Evolutionary conservation across 306 rosid species (phyloP).

Genomic region (Calophaca sinica): DNA sequence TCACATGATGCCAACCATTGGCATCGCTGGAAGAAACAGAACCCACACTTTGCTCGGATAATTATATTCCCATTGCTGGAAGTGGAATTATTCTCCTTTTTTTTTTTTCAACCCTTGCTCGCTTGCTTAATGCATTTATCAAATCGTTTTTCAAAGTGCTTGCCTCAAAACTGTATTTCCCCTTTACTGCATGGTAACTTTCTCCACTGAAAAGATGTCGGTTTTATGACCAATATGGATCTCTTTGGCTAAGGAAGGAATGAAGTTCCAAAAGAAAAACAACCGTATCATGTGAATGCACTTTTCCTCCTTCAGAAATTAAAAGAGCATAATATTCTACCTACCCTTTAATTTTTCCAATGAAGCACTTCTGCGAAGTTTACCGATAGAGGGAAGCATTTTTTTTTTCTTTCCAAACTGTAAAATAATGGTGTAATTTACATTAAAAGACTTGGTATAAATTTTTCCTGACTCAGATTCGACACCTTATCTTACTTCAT

Average conservation of each 20-base stretch:
- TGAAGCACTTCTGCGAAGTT: background rate
- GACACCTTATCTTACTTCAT: too few species aligned
- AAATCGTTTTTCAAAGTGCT: background rate
- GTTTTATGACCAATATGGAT: background rate
- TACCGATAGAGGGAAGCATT: too few species aligned
- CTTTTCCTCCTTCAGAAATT: background rate
- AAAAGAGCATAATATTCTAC: background rate
- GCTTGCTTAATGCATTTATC: conserved; percentile 5
- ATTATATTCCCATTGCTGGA: conserved; percentile 41
- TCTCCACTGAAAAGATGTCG: conserved; percentile 33
- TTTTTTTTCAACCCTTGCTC: background rate
- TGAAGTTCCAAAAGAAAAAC: background rate
- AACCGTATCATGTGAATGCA: background rate
- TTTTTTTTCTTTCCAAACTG: too few species aligned
- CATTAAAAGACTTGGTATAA: too few species aligned
- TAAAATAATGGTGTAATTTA: too few species aligned
- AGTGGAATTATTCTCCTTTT: conserved; percentile 38
- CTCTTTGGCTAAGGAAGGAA: conserved; percentile 46
- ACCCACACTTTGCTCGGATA: conserved; percentile 19
- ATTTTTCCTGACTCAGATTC: too few species aligned
- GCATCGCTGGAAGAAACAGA: conserved; percentile 42
- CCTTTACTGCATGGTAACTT: conserved; percentile 20
- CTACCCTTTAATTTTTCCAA: background rate
- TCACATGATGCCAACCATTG: conserved; percentile 42
- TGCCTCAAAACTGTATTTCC: conserved; percentile 22